Base-by-base conservation (phyloP, 2,329 filamentous ascomycete species). In the Curvularia hawaiiensis region DNA sequence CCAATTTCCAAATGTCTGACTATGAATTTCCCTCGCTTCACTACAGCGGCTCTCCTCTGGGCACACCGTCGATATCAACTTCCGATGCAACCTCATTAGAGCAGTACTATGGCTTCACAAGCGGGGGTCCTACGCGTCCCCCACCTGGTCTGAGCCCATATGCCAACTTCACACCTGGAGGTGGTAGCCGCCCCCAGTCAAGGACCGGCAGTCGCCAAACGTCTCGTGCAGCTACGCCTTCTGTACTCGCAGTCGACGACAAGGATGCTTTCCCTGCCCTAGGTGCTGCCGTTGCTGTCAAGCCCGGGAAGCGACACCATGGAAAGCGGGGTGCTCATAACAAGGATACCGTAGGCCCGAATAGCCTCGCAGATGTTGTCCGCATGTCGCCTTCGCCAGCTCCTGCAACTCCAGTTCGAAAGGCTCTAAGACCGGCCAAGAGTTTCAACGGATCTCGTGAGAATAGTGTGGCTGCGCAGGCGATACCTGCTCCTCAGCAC, bases 221-320 rank as follows among this genome's bases (percentile, higher is more conserved):
- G 56, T 83, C 87, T 48, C 83, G 85, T 44, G 83, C 86, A 31
- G 74, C 82, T 14, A 86, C 86, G 28, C 86, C 87, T 31, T 83
- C 86, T 24, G 89, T 90, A 14, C 89, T 90, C 30, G 87, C 91
- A 20, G 88, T 97, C 24, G 93, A 98, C 72, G 95, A 99, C 70
- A 94, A 91, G 20, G 95, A 99, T 70, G 95, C 94, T 0, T 99
- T 99, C 69, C 95, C 95, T 8, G 91, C 90, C 9, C 84, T 99
- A 3, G 91, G 92, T 6, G 91, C 92, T 35, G 90, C 86, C 28
- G 83, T 86, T 50, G 85, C 85, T 20, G 80, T 84, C 26, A 95
- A 95, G 75, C 86, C 87, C 51, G 88, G 86, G 53, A 97, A 97
- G 79, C 96, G 97, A 71, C 91, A 96, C 72, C 92, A 97, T 73